phyloP scores from a whole-genome alignment of 345 rosid species.

The Melastoma malabathricum region DNA sequence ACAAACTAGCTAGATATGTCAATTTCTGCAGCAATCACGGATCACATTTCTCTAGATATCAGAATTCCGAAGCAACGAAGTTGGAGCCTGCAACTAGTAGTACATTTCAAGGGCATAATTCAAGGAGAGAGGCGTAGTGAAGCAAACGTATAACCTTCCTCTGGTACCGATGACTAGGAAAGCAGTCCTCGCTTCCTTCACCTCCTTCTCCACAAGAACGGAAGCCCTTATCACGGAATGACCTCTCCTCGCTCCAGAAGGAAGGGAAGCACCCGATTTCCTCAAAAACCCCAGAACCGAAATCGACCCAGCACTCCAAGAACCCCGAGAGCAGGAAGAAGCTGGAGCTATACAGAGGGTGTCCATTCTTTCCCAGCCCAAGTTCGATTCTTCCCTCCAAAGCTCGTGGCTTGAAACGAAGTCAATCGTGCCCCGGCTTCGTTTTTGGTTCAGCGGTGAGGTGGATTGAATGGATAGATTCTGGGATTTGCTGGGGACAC shows the following conservation, averaged over 20 bases:
- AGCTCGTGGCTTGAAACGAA: too few relatives aligned
- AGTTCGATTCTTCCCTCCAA: too few relatives aligned
- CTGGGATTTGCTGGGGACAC: too few relatives aligned
- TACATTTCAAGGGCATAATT: slow-evolving; percentile 1
- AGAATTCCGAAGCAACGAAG: background rate
- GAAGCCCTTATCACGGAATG: slow-evolving; percentile 39
- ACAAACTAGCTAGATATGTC: background rate
- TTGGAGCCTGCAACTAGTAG: too few relatives aligned
- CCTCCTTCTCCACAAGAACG: slow-evolving; percentile 46
- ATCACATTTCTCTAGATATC: background rate
- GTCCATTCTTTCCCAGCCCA: slow-evolving; percentile 15
- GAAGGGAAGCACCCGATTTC: slow-evolving; percentile 18
- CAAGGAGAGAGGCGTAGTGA: background rate
- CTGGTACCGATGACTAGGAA: slow-evolving; percentile 80
- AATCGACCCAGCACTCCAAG: slow-evolving; percentile 34
- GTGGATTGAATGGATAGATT: too few relatives aligned
- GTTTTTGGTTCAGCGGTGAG: too few relatives aligned
- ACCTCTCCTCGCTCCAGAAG: slow-evolving; percentile 14
- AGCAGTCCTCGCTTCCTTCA: slow-evolving; percentile 48
- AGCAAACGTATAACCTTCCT: slow-evolving; percentile 50
- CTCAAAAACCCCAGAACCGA: slow-evolving; percentile 39
- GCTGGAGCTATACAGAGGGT: slow-evolving; percentile 11
- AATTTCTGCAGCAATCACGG: too few relatives aligned
- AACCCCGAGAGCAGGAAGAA: slow-evolving; percentile 11
- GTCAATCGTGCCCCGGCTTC: too few relatives aligned